These are phyloP conservation scores for Triticum dicoccoides DNA, from an alignment of 176 grass and related monocot species.

Conservation along the genomic window DNA sequence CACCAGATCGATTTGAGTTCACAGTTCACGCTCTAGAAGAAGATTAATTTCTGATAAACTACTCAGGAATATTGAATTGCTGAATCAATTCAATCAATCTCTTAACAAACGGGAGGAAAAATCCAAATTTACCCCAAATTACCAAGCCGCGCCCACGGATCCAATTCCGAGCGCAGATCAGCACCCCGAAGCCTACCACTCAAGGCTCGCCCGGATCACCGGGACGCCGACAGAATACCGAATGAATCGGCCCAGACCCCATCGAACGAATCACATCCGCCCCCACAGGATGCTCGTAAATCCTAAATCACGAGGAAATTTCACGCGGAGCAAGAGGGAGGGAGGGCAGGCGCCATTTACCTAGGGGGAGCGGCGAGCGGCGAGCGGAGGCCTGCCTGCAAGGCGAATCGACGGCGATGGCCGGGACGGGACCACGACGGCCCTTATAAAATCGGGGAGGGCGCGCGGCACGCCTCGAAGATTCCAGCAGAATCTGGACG, in stretches of 20 bases:
- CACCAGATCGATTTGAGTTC: neutral
- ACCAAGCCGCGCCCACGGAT: neutral
- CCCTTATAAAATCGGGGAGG: neutral
- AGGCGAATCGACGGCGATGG: neutral
- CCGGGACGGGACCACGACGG: neutral
- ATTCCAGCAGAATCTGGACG: conserved; percentile 34
- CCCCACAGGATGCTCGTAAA: neutral
- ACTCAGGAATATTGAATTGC: neutral
- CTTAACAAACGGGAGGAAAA: neutral
- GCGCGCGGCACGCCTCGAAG: conserved; percentile 16
- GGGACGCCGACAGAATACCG: neutral
- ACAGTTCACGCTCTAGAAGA: neutral
- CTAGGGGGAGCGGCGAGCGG: neutral
- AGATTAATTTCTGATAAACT: neutral
- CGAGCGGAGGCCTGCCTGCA: neutral
- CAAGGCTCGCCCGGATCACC: neutral
- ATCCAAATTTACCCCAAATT: neutral
- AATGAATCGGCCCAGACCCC: neutral
- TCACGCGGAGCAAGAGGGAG: neutral
- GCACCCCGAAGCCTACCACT: neutral
- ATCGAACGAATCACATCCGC: neutral
- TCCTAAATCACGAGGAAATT: neutral
- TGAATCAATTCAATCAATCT: neutral
- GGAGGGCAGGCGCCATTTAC: conserved; percentile 4
- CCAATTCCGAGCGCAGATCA: neutral